phyloP scores from a whole-genome alignment of 768 basidiomycete species.

The Xerocomus brunneocitrinus region DNA sequence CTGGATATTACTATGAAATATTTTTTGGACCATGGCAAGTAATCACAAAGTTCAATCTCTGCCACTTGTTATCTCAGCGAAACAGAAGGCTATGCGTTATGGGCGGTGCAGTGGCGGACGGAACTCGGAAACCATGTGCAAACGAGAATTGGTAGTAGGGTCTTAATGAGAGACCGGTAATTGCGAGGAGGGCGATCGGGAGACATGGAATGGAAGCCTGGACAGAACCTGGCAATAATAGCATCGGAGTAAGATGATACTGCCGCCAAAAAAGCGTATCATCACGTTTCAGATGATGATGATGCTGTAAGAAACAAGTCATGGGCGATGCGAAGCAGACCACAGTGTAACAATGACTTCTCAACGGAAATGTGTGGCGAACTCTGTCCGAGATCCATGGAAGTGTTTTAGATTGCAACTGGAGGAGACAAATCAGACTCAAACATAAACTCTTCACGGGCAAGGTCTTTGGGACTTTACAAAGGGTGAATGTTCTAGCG shows the following conservation, averaged over 20 bases:
- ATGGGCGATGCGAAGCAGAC: slow-evolving; percentile 1
- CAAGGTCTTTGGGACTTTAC: slow-evolving; percentile 1
- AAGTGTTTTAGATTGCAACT: background rate
- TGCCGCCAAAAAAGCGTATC: slow-evolving; percentile 38
- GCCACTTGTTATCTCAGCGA: background rate
- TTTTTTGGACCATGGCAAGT: background rate
- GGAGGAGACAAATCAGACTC: background rate
- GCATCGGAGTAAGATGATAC: slow-evolving; percentile 52
- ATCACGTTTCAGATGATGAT: slow-evolving; percentile 17
- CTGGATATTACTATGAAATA: too few relatives aligned
- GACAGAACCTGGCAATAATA: slow-evolving; percentile 28
- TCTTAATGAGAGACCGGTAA: slow-evolving; percentile 45
- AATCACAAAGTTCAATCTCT: background rate
- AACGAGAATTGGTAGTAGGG: slow-evolving; percentile 37
- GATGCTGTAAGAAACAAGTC: background rate
- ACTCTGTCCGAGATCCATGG: background rate
- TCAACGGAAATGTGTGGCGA: background rate
- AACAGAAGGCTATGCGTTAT: background rate
- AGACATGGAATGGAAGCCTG: slow-evolving; percentile 39
- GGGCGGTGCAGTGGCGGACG: background rate
- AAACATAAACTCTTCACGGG: background rate
- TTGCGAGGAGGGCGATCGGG: slow-evolving; percentile 48
- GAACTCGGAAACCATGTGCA: slow-evolving; percentile 40
- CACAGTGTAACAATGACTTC: background rate
- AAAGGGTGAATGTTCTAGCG: slow-evolving; percentile 13